A percentile compares a stretch with the other conserved stretches of the same genome.
Conservation (phyloP, 2,329 filamentous ascomycete species). For the Stromatinia cepivora region DNA sequence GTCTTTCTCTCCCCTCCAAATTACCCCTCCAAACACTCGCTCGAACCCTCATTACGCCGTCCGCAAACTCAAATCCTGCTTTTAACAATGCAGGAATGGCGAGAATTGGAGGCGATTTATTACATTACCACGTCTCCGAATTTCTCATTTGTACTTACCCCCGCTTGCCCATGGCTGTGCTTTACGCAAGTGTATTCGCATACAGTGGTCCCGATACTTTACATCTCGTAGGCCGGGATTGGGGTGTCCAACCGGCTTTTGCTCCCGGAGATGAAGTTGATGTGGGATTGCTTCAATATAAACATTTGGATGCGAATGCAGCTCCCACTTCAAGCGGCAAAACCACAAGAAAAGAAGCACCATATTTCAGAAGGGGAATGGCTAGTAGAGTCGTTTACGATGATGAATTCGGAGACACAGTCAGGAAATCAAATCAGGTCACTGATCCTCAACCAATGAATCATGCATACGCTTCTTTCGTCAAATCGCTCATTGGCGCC, state of each 20-base stretch:
- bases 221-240: conserved; percentile 72
- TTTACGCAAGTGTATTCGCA: conserved; percentile 82
- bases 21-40: conserved; percentile 85
- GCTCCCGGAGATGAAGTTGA: conserved; percentile 90
- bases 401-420: conserved; percentile 78
- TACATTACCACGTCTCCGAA: conserved; percentile 88
- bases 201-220: conserved; percentile 78
- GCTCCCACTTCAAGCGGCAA: conserved; percentile 48
- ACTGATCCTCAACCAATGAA: conserved; percentile 37
- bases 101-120: conserved; percentile 76
- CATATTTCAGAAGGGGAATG: conserved; percentile 64
- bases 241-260: conserved; percentile 89
- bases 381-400: conserved; percentile 78
- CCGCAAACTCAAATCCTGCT: conserved; percentile 73
- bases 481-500: conserved; percentile 79
- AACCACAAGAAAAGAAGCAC: conserved; percentile 53
- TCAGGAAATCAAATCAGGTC: conserved; percentile 37
- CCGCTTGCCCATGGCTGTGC: conserved; percentile 82
- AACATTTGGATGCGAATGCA: conserved; percentile 48
- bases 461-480: conserved; percentile 70
- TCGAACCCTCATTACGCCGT: conserved; percentile 79
- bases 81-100: conserved; percentile 91
- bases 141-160: conserved; percentile 86
- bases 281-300: conserved; percentile 83
- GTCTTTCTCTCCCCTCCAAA: conserved; percentile 77